phyloP scores from a whole-genome alignment of 2,329 filamentous ascomycete species.

The Pseudovirgaria hyperparasitica region DNA sequence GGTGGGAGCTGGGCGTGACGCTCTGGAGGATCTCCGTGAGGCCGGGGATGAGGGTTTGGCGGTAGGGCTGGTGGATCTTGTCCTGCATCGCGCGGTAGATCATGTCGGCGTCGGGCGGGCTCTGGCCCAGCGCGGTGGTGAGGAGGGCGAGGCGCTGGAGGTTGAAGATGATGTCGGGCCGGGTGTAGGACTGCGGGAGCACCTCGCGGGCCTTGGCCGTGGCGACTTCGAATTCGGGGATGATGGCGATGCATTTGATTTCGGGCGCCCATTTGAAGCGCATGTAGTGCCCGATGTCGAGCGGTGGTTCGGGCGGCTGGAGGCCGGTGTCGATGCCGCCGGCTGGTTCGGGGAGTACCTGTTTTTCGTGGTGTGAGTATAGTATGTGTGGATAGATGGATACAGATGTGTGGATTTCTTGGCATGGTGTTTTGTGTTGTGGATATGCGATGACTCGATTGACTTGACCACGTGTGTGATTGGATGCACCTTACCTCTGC shows the following conservation, averaged over 20 bases:
- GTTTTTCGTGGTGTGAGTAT: no score
- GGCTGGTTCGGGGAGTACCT: constrained; percentile 79
- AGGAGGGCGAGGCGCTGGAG: constrained; percentile 86
- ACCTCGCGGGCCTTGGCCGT: constrained; percentile 84
- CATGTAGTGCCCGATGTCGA: constrained; percentile 90
- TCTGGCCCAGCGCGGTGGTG: constrained; percentile 77
- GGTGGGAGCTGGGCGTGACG: constrained; percentile 77
- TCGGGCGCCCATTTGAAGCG: constrained; percentile 88
- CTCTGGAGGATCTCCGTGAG: constrained; percentile 81
- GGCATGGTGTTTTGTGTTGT: no score
- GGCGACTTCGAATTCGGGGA: constrained; percentile 91
- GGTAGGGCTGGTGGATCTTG: constrained; percentile 94
- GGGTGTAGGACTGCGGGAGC: constrained; percentile 65
- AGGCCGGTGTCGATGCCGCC: constrained; percentile 85
- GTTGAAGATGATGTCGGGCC: constrained; percentile 87
- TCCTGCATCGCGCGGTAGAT: constrained; percentile 99
- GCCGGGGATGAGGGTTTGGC: constrained; percentile 80
- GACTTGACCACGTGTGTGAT: no score
- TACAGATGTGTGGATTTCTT: no score
- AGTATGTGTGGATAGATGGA: no score
- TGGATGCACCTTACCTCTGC: no score
- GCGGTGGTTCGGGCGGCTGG: constrained; percentile 74
- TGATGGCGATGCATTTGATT: constrained; percentile 94
- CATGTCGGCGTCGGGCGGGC: constrained; percentile 79
- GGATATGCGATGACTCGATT: no score